Conservation (phyloP, 345 rosid genomes). For the Conringia planisiliqua region DNA sequence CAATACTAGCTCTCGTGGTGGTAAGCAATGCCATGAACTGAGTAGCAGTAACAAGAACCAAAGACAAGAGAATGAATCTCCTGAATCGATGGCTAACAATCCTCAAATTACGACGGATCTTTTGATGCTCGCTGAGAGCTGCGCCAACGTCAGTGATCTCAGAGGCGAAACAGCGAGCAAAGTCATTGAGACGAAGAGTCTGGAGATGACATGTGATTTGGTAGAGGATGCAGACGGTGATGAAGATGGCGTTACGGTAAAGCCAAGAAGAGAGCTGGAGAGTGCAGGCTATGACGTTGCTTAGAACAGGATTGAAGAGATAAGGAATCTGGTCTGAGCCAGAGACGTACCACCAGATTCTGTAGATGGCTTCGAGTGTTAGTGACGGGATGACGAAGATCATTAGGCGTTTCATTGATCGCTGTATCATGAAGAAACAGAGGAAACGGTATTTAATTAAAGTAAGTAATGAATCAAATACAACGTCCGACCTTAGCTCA, state of each 20-base stretch:
- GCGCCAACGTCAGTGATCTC: conserved; percentile 64
- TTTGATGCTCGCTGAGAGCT: conserved; percentile 61
- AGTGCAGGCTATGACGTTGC: conserved; percentile 51
- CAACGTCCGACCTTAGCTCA: conserved; percentile 88
- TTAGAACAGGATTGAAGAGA: conserved; percentile 42
- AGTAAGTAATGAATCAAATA: fast-evolving
- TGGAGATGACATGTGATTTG: conserved; percentile 68
- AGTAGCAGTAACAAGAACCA: conserved; percentile 69
- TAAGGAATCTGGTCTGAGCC: conserved; percentile 65
- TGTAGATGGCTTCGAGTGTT: conserved; percentile 59
- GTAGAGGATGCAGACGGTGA: conserved; percentile 69
- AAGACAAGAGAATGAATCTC: conserved; percentile 52
- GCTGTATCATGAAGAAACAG: conserved; percentile 43
- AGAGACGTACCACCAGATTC: conserved; percentile 86
- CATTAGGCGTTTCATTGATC: conserved; percentile 62
- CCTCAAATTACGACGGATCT: conserved; percentile 60
- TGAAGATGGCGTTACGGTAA: conserved; percentile 65
- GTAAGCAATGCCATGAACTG: conserved; percentile 65
- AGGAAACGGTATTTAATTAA: not conserved
- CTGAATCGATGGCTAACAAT: conserved; percentile 89
- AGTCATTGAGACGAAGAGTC: conserved; percentile 66
- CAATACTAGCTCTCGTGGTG: conserved; percentile 50
- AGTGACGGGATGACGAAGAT: conserved; percentile 77
- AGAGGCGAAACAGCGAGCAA: conserved; percentile 63
- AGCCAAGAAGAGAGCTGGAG: conserved; percentile 85